Base-by-base conservation (phyloP, 805 yeast genomes). In the Candida anglica region DNA sequence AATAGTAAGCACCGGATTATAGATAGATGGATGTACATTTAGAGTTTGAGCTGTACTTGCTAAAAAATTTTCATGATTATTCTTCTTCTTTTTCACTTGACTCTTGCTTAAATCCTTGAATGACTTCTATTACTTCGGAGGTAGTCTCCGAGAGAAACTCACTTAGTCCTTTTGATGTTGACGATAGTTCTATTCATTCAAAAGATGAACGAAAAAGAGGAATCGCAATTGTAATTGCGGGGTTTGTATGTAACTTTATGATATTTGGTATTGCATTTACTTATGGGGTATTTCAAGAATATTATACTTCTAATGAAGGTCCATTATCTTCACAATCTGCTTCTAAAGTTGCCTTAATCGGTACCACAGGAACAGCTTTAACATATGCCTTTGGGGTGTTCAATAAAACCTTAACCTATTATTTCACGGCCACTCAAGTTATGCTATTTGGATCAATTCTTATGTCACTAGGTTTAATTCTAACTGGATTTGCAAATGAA, bases 281-380 rank as follows among this genome's bases (percentile, higher is more conserved):
- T 1, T 63, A 50, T 34, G 69, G 68, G 38, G 58, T 63, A 5
- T 63, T 53, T 33, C 66, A 63, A 32, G 64, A 62, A 17, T 61
- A 41, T 39, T 62, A 62, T 28, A 41, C 50, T 1, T 42, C 60
- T 2, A 11, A 29, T 7, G 26, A 33, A 10, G 67, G 67, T 2
- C 67, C 69, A 3, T 40, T 63, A 15, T 18, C 31, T 5, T 16
- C 33, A 9, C 23, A 40, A 17, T 37, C 55, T 4, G 49, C 48
- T 15, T 49, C 65, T 1, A 34, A 42, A 18, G 58, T 61, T 10
- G 52, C 69, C 1, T 36, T 62, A 30, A 49, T 63, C 16, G 69
- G 69, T 21, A 52, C 67, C 3, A 38, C 52, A 4, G 56, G 58
- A 4, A 49, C 53, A 11, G 55, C 61, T 1, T 33, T 53, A 4